phyloP scores from a whole-genome alignment of 2,329 filamentous ascomycete species.

The Teratosphaeria nubilosa region DNA sequence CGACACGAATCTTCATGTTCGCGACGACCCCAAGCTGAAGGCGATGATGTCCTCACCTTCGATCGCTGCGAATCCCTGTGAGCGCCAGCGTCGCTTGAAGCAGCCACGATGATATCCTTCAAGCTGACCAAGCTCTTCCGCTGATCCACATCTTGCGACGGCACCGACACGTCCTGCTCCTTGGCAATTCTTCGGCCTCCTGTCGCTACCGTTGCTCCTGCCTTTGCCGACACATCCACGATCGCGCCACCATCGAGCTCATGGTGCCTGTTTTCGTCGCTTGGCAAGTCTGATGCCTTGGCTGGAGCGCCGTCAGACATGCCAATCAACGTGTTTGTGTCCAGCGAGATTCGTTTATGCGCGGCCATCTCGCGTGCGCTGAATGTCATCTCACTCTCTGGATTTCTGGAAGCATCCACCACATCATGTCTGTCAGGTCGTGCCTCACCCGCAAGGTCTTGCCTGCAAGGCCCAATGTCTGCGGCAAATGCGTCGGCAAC shows the following conservation, averaged over 20 bases:
- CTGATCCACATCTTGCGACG: slow-evolving; percentile 8
- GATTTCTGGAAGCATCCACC: neutral
- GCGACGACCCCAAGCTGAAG: neutral
- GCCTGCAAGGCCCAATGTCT: neutral
- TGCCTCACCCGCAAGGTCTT: neutral
- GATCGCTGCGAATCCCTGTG: neutral
- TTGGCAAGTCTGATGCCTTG: slow-evolving; percentile 5
- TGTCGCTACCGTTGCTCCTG: slow-evolving; percentile 5
- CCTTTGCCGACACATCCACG: slow-evolving; percentile 10
- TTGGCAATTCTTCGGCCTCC: neutral
- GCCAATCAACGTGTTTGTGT: slow-evolving; percentile 2
- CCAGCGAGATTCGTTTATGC: slow-evolving; percentile 7
- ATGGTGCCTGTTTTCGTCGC: slow-evolving; percentile 1
- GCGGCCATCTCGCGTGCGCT: slow-evolving; percentile 12
- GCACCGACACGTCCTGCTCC: neutral
- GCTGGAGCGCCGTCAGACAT: neutral
- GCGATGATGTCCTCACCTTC: neutral
- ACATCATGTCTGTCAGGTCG: slow-evolving; percentile 1
- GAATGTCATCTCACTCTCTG: slow-evolving; percentile 12
- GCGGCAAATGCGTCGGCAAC: neutral
- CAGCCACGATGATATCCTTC: slow-evolving; percentile 9
- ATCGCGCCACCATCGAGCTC: slow-evolving; percentile 6
- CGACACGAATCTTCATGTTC: neutral
- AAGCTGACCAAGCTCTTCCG: slow-evolving; percentile 14
- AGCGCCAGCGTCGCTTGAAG: neutral